Percentiles rank a stretch among this genome's conserved stretches.
Conservation (phyloP, 495 filamentous ascomycete species). For the Penicillium ochrochloron region DNA sequence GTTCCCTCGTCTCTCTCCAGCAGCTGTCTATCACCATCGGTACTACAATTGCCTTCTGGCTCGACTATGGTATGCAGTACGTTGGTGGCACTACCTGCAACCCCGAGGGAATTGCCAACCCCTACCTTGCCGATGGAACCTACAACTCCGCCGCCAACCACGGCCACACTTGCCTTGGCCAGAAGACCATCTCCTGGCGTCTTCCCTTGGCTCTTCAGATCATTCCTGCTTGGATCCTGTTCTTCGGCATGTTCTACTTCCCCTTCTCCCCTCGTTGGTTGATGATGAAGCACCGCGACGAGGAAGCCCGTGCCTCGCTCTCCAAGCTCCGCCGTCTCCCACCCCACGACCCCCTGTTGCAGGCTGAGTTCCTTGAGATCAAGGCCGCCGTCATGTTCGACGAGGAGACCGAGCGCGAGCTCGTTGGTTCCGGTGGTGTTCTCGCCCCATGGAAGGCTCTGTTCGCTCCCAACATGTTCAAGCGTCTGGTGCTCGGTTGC, state of each 20-base stretch:
- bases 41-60: constrained; percentile 69
- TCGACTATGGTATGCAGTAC: constrained; percentile 71
- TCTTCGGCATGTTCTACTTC: constrained; percentile 74
- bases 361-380: constrained; percentile 71
- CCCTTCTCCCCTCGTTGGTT: constrained; percentile 80
- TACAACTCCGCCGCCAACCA: constrained; percentile 55
- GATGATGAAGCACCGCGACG: constrained; percentile 77
- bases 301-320: constrained; percentile 67
- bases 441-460: constrained; percentile 62
- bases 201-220: constrained; percentile 52
- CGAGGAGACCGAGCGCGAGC: constrained; percentile 65
- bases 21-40: constrained; percentile 84
- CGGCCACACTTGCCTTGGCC: constrained; percentile 64
- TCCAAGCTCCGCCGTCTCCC: constrained; percentile 68
- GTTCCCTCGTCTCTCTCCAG: constrained; percentile 72
- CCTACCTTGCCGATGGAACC: constrained; percentile 31
- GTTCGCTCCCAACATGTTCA: constrained; percentile 61
- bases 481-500: constrained; percentile 61
- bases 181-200: constrained; percentile 49
- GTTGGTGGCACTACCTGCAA: constrained; percentile 63
- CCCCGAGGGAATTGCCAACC: constrained; percentile 44
- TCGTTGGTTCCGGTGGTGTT: constrained; percentile 53
- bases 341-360: constrained; percentile 62
- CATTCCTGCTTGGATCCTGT: constrained; percentile 67
- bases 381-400: constrained; percentile 59